Conservation (phyloP, 2,329 filamentous ascomycete species). For the Dactylellina parvicollis region DNA sequence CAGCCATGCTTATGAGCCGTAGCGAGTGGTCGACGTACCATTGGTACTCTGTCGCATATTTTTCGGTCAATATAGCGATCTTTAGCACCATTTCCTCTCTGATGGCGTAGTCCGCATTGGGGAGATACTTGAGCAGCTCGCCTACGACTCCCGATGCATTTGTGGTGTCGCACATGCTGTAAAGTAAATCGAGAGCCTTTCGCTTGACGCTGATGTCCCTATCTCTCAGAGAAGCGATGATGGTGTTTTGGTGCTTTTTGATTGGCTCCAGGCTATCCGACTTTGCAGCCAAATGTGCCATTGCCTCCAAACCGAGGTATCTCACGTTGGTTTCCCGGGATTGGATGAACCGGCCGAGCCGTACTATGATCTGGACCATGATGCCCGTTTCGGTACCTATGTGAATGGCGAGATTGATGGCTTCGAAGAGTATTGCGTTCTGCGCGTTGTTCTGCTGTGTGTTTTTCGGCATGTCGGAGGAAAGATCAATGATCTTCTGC, state of each 20-base stretch:
- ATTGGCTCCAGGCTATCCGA: constrained; percentile 95
- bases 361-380: constrained; percentile 93
- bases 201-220: constrained; percentile 95
- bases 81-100: constrained; percentile 99
- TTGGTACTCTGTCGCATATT: constrained; percentile 97
- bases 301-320: constrained; percentile 93
- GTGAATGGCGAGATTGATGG: constrained; percentile 97
- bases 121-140: constrained; percentile 91
- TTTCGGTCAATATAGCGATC: constrained; percentile 97
- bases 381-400: constrained; percentile 92
- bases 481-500: constrained; percentile 87
- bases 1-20: constrained; percentile 92
- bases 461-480: constrained; percentile 94
- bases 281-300: constrained; percentile 95
- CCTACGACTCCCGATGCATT: constrained; percentile 93
- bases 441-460: constrained; percentile 99
- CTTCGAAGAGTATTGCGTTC: constrained; percentile 96
- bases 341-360: constrained; percentile 93
- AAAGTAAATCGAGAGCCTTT: constrained; percentile 93
- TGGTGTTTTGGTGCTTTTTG: constrained; percentile 96
- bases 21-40: constrained; percentile 99
- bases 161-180: constrained; percentile 99
- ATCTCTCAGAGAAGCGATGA: constrained; percentile 91
- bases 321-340: constrained; percentile 97
- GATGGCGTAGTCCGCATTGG: constrained; percentile 96